Conservation (phyloP, 495 filamentous ascomycete genomes). For the Thozetella sp. region DNA sequence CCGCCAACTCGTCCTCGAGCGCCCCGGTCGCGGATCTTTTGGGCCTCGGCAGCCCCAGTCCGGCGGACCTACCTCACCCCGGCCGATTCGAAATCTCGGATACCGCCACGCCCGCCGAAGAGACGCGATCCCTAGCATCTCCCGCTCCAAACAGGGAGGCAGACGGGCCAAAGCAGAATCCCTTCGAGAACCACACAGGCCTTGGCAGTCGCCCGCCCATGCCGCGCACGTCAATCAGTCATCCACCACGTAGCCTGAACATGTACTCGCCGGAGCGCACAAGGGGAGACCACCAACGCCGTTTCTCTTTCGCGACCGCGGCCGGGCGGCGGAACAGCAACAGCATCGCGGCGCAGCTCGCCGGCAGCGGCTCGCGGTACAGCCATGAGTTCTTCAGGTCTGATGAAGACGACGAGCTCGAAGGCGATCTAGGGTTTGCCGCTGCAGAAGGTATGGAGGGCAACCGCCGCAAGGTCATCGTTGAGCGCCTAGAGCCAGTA, state of each 20-base stretch:
- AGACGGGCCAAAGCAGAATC: slow-evolving; percentile 9
- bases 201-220: slow-evolving; percentile 12
- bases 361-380: slow-evolving; percentile 17
- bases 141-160: background rate
- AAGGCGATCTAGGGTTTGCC: slow-evolving; percentile 92
- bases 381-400: slow-evolving; percentile 18
- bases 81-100: slow-evolving; percentile 83
- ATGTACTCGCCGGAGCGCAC: slow-evolving; percentile 41
- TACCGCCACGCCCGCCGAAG: slow-evolving; percentile 23
- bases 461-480: slow-evolving; percentile 88
- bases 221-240: slow-evolving; percentile 20
- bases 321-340: slow-evolving; percentile 32
- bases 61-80: slow-evolving; percentile 71
- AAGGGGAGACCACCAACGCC: slow-evolving; percentile 29
- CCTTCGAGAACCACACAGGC: slow-evolving; percentile 9
- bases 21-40: slow-evolving; percentile 70
- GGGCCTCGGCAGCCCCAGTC: slow-evolving; percentile 52
- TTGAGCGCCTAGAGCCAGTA: slow-evolving; percentile 91
- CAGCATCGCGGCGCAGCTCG: slow-evolving; percentile 45
- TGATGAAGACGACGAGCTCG: slow-evolving; percentile 74
- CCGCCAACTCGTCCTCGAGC: slow-evolving; percentile 62
- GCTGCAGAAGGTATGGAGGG: slow-evolving; percentile 93
- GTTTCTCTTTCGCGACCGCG: slow-evolving; percentile 41
- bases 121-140: background rate
- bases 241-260: slow-evolving; percentile 36